Conservation (phyloP, 306 rosid genomes). For the Lathyrus tuberosus region DNA sequence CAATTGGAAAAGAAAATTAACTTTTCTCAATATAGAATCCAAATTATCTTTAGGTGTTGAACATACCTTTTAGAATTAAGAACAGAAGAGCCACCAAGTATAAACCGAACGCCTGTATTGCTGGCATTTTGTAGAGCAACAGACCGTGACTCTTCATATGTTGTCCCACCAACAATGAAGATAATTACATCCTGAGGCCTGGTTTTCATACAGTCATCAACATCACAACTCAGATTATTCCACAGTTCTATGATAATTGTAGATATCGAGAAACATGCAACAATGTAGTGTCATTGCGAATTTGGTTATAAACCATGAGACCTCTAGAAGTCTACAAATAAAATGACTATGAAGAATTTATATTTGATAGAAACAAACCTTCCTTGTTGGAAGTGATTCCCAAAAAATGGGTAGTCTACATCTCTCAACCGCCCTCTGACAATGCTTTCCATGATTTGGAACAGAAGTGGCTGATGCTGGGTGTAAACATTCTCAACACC, state of each 20-base stretch:
- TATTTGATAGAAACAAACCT: conserved; percentile 65
- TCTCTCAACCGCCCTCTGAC: conserved; percentile 91
- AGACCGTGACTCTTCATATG: conserved; percentile 87
- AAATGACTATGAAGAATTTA: conserved; percentile 19
- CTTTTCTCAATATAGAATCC: conserved; percentile 26
- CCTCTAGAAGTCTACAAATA: conserved; percentile 25
- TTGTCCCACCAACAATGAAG: conserved; percentile 94
- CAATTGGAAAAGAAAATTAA: conserved; percentile 15
- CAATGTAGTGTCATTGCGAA: conserved; percentile 9
- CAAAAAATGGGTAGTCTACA: conserved; percentile 82
- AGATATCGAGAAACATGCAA: conserved; percentile 3
- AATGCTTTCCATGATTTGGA: conserved; percentile 92
- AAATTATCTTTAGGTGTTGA: conserved; percentile 33
- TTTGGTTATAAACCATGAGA: conserved; percentile 32
- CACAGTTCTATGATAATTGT: conserved; percentile 26
- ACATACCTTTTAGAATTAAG: conserved; percentile 88
- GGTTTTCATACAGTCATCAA: conserved; percentile 46
- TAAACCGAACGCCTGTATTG: conserved; percentile 79
- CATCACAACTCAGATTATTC: conserved; percentile 32
- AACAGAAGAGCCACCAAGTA: conserved; percentile 89
- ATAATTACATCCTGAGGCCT: conserved; percentile 94
- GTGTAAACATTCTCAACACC: conserved; percentile 94
- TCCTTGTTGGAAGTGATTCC: conserved; percentile 96
- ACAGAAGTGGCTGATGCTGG: conserved; percentile 88
- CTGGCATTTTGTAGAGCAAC: conserved; percentile 82